Evolutionary conservation across 768 basidiomycete species (phyloP).

Genomic region (Mycena galericulata): DNA sequence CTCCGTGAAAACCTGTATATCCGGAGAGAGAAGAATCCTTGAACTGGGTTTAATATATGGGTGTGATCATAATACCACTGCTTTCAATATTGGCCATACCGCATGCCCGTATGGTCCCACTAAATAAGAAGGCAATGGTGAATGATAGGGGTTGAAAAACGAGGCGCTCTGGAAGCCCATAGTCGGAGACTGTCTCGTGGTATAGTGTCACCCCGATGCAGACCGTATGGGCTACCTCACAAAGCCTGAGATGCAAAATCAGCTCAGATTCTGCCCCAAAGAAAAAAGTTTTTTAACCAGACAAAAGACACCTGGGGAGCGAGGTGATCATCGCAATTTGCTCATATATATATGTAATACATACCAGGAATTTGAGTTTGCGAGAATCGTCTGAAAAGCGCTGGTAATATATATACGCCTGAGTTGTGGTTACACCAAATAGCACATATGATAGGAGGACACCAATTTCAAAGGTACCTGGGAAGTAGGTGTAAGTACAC

Average conservation of each 20-base stretch:
- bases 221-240: conserved; percentile 1
- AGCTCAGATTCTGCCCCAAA: too few species aligned
- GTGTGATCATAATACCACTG: neutral
- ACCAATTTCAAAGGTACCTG: too few species aligned
- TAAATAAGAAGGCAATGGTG: neutral
- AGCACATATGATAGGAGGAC: too few species aligned
- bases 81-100: conserved; percentile 11
- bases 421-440: too few species aligned
- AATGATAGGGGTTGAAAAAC: neutral
- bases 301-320: conserved; percentile 13
- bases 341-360: too few species aligned
- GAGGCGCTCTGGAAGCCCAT: neutral
- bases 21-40: conserved; percentile 22
- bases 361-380: too few species aligned
- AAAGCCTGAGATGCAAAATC: neutral
- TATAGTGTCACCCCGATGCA: conserved; percentile 15
- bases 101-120: neutral
- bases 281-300: neutral
- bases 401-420: too few species aligned
- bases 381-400: too few species aligned
- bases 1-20: conserved; percentile 9
- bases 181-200: neutral
- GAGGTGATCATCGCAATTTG: too few species aligned
- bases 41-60: conserved; percentile 2
- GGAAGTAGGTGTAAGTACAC: too few species aligned